Evolutionary conservation across 371 early-diverging fungal genomes (phyloP), one percentile per base, ranked within the genome.

Genomic region (Rhizomucor miehei): DNA sequence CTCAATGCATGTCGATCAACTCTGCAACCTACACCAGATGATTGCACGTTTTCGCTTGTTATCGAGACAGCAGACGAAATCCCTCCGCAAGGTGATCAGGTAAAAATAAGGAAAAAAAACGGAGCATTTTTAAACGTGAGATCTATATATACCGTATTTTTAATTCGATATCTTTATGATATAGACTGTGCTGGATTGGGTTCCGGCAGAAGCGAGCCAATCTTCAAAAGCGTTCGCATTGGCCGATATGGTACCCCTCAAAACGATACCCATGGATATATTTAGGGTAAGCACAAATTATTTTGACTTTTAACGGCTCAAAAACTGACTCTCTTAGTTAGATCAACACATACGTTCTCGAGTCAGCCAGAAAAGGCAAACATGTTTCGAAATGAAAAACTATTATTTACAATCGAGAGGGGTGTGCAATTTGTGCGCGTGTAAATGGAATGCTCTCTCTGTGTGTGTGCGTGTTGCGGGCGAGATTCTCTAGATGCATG

Each of bases 231-330:
- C 52, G 3, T 39, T 57, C n/a, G 19, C 36, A 34, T 59, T 59
- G 57, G 36, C 50, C 9, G 24, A 55, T 1, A 39, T 84, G 14
- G 50, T 75, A 13, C 79, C 81, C 5, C 44, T 84, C 20, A 77
- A 79, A 52, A 66, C 75, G 3, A 59, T 77, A 35, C 62, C 73
- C 14, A 66, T 76, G 16, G 84, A 81, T 39, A 29, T 75, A 35
- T 56, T 76, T 17, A 52, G 62, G 56, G 70, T 77, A 62, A 64
- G 60, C 48, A 21, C 6, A 20, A 21, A 40, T 43, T 43, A 14
- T 34, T 8, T 37, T 59, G 46, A 38, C 43, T 49, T 20, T 11
- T 5, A 13, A 10, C 11, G 36, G 13, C 25, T 16, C 35, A 34
- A 39, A 54, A 45, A 52, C 45, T 44, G 56, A 38, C 40, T 64